Evolutionary conservation across 2,329 filamentous ascomycete genomes (phyloP).

Genomic region (Fusarium equiseti): DNA sequence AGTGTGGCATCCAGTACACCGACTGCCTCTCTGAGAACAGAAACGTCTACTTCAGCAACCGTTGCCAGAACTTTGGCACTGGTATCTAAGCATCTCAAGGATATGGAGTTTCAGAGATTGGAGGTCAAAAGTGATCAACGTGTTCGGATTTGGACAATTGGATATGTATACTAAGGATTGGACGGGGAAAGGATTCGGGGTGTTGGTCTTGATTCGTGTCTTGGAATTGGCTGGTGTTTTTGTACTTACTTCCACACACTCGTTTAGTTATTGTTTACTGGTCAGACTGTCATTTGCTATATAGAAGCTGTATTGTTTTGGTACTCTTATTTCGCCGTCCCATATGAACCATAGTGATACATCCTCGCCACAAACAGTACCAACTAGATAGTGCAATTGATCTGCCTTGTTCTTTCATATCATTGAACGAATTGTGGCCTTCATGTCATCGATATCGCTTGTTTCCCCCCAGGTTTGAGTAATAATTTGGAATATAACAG

Average conservation of each 20-base stretch:
- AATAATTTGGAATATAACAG: background rate
- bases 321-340: background rate
- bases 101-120: conserved; percentile 4
- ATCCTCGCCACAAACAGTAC: background rate
- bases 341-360: background rate
- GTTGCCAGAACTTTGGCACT: conserved; percentile 56
- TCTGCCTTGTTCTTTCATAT: background rate
- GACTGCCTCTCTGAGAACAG: conserved; percentile 62
- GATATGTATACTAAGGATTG: background rate
- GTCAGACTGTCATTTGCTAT: conserved; percentile 35
- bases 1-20: conserved; percentile 63
- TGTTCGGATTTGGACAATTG: conserved; percentile 1
- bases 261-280: conserved; percentile 25
- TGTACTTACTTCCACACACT: conserved; percentile 29
- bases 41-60: conserved; percentile 51
- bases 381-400: background rate
- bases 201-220: background rate
- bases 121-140: conserved; percentile 7
- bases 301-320: conserved; percentile 36
- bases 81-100: conserved; percentile 32
- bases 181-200: background rate
- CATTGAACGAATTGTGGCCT: background rate
- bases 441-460: background rate
- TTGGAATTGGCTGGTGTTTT: conserved; percentile 18
- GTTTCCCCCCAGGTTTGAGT: background rate